Conservation (phyloP, 805 yeast species). For the Candida broadrunensis region DNA sequence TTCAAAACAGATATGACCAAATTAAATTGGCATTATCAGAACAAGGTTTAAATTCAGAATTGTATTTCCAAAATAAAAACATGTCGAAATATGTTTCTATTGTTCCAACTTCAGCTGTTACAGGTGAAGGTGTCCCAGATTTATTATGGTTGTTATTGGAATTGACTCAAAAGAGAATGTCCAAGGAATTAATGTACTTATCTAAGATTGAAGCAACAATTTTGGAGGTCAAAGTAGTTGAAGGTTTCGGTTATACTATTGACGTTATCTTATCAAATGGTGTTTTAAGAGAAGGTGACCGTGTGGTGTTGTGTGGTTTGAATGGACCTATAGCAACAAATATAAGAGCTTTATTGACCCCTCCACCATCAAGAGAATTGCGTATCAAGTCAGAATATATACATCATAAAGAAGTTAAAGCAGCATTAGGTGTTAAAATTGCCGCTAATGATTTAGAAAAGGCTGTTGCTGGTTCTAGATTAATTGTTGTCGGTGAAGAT, state of each 20-base stretch:
- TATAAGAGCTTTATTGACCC: constrained; percentile 93
- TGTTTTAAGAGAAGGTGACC: constrained; percentile 89
- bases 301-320: constrained; percentile 94
- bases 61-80: constrained; percentile 93
- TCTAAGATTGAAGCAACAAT: constrained; percentile 94
- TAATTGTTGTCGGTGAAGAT: constrained; percentile 91
- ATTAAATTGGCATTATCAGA: constrained; percentile 92
- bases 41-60: constrained; percentile 97
- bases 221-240: constrained; percentile 95
- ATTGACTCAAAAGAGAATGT: constrained; percentile 97
- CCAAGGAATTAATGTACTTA: constrained; percentile 94
- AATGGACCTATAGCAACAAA: constrained; percentile 98
- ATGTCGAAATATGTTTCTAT: constrained; percentile 90
- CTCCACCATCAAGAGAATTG: constrained; percentile 94
- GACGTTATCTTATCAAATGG: constrained; percentile 98
- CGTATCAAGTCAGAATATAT: constrained; percentile 95
- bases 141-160: constrained; percentile 91
- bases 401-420: constrained; percentile 97
- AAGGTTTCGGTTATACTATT: constrained; percentile 98
- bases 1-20: constrained; percentile 79
- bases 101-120: constrained; percentile 97
- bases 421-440: constrained; percentile 97
- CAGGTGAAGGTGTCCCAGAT: constrained; percentile 99
- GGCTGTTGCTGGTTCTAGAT: constrained; percentile 98
- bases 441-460: constrained; percentile 97